Evolutionary conservation across 2,329 filamentous ascomycete genomes (phyloP).

Genomic region (Neopestalotiopsis rosae): DNA sequence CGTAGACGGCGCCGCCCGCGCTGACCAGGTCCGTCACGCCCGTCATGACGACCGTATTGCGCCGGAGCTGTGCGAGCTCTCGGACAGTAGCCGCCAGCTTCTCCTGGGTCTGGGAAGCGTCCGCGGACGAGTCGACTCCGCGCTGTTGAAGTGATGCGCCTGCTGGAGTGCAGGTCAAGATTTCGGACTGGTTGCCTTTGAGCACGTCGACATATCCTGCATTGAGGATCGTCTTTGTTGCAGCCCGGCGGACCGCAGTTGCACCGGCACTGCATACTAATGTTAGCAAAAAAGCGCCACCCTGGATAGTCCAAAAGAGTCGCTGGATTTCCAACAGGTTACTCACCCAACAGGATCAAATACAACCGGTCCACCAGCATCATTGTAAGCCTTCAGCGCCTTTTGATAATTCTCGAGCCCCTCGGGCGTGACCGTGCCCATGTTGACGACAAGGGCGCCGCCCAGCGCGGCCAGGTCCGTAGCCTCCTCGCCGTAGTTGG

Average conservation of each 20-base stretch:
- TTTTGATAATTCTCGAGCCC: conserved; percentile 73
- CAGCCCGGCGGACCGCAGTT: conserved; percentile 73
- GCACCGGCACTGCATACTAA: conserved; percentile 68
- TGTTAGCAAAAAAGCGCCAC: conserved; percentile 14
- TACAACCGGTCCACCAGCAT: conserved; percentile 74
- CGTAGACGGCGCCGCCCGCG: conserved; percentile 71
- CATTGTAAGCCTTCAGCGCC: conserved; percentile 83
- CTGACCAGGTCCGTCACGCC: conserved; percentile 78
- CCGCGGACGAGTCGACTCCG: conserved; percentile 81
- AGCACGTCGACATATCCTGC: conserved; percentile 84
- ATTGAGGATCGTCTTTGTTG: conserved; percentile 73
- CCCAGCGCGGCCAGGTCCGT: conserved; percentile 77
- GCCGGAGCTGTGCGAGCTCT: conserved; percentile 69
- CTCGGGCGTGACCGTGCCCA: conserved; percentile 87
- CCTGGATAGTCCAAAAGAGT: background rate
- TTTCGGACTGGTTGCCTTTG: conserved; percentile 93
- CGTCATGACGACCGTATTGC: conserved; percentile 81
- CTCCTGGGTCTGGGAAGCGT: conserved; percentile 40
- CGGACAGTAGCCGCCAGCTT: conserved; percentile 69
- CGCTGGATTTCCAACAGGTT: too few species aligned
- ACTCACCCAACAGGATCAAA: conserved; percentile 85
- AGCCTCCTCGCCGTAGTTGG: conserved; percentile 84
- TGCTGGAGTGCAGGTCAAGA: conserved; percentile 70
- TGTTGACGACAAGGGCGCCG: conserved; percentile 87
- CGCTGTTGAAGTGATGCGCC: conserved; percentile 63